Conservation (phyloP, 345 rosid genomes). For the Clausena lansium region DNA sequence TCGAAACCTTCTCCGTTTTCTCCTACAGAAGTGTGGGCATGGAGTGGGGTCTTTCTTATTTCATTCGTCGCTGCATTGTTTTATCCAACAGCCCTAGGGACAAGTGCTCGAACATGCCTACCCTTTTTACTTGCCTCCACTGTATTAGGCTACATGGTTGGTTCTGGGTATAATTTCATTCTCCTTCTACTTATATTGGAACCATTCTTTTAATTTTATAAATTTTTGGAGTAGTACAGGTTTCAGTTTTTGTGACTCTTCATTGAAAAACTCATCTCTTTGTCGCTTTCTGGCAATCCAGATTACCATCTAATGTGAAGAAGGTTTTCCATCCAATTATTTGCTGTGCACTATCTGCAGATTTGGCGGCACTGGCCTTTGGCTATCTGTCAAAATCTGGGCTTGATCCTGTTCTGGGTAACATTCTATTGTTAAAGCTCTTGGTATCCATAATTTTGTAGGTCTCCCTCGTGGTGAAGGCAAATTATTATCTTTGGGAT, state of each 20-base stretch:
- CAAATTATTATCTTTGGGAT: background rate
- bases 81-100: slow-evolving; percentile 71
- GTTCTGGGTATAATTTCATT: slow-evolving; percentile 59
- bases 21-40: slow-evolving; percentile 61
- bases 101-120: slow-evolving; percentile 77
- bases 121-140: slow-evolving; percentile 93
- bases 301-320: slow-evolving; percentile 79
- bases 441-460: background rate
- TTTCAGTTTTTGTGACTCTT: background rate
- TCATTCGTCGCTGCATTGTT: slow-evolving; percentile 68
- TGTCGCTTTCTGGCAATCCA: slow-evolving; percentile 26
- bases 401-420: slow-evolving; percentile 85
- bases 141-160: slow-evolving; percentile 81
- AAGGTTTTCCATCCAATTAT: slow-evolving; percentile 82
- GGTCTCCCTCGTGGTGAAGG: background rate
- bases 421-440: background rate
- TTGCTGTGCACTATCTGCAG: slow-evolving; percentile 81
- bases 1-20: slow-evolving; percentile 79
- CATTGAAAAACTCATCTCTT: background rate
- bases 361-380: slow-evolving; percentile 75
- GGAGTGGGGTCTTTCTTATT: slow-evolving; percentile 69
- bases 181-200: background rate
- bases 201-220: background rate
- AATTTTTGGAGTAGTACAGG: too few relatives aligned
- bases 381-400: slow-evolving; percentile 79